Conservation (phyloP, 495 filamentous ascomycete species). For the Beverwykella pulmonaria region DNA sequence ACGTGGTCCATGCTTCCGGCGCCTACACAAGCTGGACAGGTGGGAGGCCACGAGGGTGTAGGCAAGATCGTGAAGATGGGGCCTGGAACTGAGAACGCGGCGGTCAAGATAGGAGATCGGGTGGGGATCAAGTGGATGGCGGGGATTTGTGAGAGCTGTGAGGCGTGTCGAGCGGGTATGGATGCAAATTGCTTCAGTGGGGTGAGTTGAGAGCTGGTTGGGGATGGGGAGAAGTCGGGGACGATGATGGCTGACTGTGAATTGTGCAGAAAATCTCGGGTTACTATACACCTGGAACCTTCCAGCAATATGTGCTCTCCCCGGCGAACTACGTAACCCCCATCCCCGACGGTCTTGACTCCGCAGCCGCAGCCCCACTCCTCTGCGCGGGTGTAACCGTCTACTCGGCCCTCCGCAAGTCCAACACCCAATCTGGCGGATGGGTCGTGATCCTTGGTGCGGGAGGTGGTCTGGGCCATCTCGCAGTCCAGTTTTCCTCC, state of each 20-base stretch:
- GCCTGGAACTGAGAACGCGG: slow-evolving; percentile 52
- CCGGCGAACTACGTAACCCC: slow-evolving; percentile 68
- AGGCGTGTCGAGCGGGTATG: slow-evolving; percentile 37
- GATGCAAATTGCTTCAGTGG: slow-evolving; percentile 33
- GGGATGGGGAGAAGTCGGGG: neutral
- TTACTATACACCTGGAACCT: slow-evolving; percentile 66
- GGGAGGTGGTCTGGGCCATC: slow-evolving; percentile 67
- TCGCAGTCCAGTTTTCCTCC: slow-evolving; percentile 66
- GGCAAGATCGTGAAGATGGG: slow-evolving; percentile 59
- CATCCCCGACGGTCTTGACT: slow-evolving; percentile 63
- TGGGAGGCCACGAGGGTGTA: slow-evolving; percentile 59
- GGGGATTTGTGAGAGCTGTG: slow-evolving; percentile 53
- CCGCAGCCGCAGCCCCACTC: slow-evolving; percentile 63
- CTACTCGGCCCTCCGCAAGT: slow-evolving; percentile 54
- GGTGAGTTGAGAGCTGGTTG: slow-evolving; percentile 6
- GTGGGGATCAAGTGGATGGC: slow-evolving; percentile 55
- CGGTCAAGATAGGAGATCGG: slow-evolving; percentile 64
- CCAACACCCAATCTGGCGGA: slow-evolving; percentile 60
- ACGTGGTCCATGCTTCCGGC: slow-evolving; percentile 58
- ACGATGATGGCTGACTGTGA: neutral
- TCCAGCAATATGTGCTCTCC: slow-evolving; percentile 70
- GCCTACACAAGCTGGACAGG: slow-evolving; percentile 66
- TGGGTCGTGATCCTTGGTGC: slow-evolving; percentile 68
- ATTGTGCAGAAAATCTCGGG: slow-evolving; percentile 40
- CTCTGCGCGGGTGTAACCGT: slow-evolving; percentile 50